These are phyloP conservation scores for Ligustrum vulgare DNA, from an alignment of 257 asterid genomes.

Conservation along the genomic window DNA sequence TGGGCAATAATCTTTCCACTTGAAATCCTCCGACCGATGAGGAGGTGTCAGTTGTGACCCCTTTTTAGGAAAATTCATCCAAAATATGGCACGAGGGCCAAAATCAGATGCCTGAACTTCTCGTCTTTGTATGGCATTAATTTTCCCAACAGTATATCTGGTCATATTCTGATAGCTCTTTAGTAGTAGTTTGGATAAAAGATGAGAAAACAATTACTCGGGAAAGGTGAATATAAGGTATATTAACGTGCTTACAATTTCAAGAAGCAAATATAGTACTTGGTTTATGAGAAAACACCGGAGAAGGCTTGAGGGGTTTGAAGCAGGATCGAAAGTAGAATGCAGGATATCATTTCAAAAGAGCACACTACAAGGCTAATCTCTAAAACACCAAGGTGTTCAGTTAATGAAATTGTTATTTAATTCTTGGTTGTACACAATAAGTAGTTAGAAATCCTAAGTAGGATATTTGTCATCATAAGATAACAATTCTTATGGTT, in stretches of 20 bases:
- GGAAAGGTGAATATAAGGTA: background rate
- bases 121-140: conserved; percentile 90
- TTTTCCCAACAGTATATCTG: conserved; percentile 97
- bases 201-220: background rate
- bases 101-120: conserved; percentile 85
- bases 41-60: conserved; percentile 93
- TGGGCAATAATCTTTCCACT: conserved; percentile 99
- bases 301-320: no score
- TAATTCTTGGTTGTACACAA: no score
- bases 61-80: conserved; percentile 91
- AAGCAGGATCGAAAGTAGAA: no score
- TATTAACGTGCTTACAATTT: background rate
- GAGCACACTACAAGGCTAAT: no score
- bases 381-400: no score
- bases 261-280: background rate
- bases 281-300: no score
- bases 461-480: no score
- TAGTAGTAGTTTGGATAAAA: conserved; percentile 22
- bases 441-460: no score
- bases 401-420: no score
- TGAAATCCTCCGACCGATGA: conserved; percentile 94
- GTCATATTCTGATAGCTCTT: conserved; percentile 29
- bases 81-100: conserved; percentile 85
- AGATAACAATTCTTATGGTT: no score
- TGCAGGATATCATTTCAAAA: no score